Evolutionary conservation across 208 protist species (phyloP), one percentile per base, ranked within the genome.

Genomic region (Vickermania spadyakhi): DNA sequence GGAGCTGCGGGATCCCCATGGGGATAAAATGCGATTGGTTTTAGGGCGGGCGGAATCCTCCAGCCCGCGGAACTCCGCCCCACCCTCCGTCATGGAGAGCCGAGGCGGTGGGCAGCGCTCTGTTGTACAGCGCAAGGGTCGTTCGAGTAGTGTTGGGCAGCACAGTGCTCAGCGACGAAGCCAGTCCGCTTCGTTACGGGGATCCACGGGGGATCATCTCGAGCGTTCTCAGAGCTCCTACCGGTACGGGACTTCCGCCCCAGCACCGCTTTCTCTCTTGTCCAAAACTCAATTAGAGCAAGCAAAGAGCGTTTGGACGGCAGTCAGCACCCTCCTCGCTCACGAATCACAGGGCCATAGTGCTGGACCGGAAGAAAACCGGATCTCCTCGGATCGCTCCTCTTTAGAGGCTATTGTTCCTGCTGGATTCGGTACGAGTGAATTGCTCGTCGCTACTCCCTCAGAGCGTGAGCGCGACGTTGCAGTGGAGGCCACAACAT

Each of bases 241-340:
- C 21, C 13, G 25, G 11, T 18, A 13, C 7, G 25, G 25, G 5
- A 18, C 41, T 21, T 7, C 13, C 21, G n/a, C 51, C 11, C 13
- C 21, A 13, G 51, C n/a, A 22, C n/a, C 51, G 5, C 7, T 27
- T 27, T 7, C 21, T 55, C 13, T 22, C 2, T 25, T 61, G 23
- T 59, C 64, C 3, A 28, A 22, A n/a, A 31, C 31, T 25, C 56
- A 69, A 28, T 31, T 69, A n/a, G 64, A 69, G 45, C 54, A 69
- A 29, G 64, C 64, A 18, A 22, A 42, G 55, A 18, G 23, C 4
- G 52, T 69, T n/a, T 69, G 64, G 64, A 51, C 61, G 14, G 64
- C 64, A 3, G 28, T 69, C 21, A 67, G 62, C 45, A 45, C n/a
- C 31, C 27, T 67, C 13, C 27, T 42, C 14, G 29, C 26, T 21